Evolutionary conservation across 1,139 yeast genomes (phyloP).

Genomic region (Hyphopichia buzzinii): DNA sequence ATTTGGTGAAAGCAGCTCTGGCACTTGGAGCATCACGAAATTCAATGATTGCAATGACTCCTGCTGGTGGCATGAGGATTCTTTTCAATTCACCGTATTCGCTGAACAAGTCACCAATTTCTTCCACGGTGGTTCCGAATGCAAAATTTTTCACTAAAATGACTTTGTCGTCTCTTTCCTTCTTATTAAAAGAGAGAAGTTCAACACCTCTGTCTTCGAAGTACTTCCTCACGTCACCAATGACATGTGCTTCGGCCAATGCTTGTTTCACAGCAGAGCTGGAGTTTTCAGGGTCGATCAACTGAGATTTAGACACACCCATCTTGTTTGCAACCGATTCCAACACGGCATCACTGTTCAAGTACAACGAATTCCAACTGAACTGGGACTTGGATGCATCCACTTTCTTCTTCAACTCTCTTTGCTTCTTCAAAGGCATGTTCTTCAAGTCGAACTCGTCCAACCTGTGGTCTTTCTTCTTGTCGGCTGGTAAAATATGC

Average conservation of each 20-base stretch:
- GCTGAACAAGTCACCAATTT: slow-evolving; percentile 75
- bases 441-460: slow-evolving; percentile 91
- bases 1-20: slow-evolving; percentile 82
- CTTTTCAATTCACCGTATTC: slow-evolving; percentile 79
- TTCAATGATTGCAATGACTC: slow-evolving; percentile 95
- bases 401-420: slow-evolving; percentile 76
- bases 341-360: slow-evolving; percentile 90
- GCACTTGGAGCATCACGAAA: slow-evolving; percentile 82
- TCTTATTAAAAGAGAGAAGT: slow-evolving; percentile 64
- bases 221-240: slow-evolving; percentile 84
- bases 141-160: slow-evolving; percentile 89
- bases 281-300: slow-evolving; percentile 83
- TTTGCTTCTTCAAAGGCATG: slow-evolving; percentile 87
- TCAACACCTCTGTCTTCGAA: slow-evolving; percentile 87
- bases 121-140: slow-evolving; percentile 76
- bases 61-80: slow-evolving; percentile 92
- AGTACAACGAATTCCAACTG: slow-evolving; percentile 91
- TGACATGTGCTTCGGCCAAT: slow-evolving; percentile 93
- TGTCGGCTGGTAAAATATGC: slow-evolving; percentile 84
- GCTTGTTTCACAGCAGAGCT: slow-evolving; percentile 97
- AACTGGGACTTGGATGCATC: slow-evolving; percentile 84
- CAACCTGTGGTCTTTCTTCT: slow-evolving; percentile 71
- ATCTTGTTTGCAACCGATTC: slow-evolving; percentile 83
- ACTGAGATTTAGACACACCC: slow-evolving; percentile 79
- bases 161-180: slow-evolving; percentile 78